phyloP scores from a whole-genome alignment of 768 basidiomycete genomes.

The Boletellus ananiceps region DNA sequence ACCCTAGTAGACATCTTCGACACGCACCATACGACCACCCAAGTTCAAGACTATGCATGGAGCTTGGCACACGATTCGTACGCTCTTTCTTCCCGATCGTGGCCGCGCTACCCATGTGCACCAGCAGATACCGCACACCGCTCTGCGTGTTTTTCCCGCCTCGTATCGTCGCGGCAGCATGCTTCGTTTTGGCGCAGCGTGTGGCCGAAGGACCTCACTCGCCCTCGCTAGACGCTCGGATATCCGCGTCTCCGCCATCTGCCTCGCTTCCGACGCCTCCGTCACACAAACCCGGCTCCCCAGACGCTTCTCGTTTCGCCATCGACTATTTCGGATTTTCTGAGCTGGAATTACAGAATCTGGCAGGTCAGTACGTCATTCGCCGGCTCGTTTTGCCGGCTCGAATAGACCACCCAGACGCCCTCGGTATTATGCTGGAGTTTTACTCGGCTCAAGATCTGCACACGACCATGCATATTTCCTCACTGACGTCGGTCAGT shows the following conservation, averaged over 20 bases:
- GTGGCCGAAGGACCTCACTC: slow-evolving; percentile 70
- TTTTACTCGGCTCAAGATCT: slow-evolving; percentile 66
- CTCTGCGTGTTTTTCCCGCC: slow-evolving; percentile 68
- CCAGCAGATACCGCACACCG: slow-evolving; percentile 68
- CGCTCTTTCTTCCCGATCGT: slow-evolving; percentile 22
- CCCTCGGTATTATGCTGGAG: slow-evolving; percentile 61
- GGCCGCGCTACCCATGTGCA: slow-evolving; percentile 5
- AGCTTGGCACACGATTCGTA: slow-evolving; percentile 86
- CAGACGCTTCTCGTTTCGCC: slow-evolving; percentile 63
- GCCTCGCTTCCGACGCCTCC: slow-evolving; percentile 79
- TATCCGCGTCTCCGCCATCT: slow-evolving; percentile 66
- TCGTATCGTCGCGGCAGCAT: slow-evolving; percentile 69
- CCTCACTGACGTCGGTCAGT: slow-evolving; percentile 48
- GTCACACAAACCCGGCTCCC: slow-evolving; percentile 67
- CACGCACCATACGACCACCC: slow-evolving; percentile 40
- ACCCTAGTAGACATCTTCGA: slow-evolving; percentile 72
- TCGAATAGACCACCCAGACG: slow-evolving; percentile 40
- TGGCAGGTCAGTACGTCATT: slow-evolving; percentile 49
- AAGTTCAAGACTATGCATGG: slow-evolving; percentile 75
- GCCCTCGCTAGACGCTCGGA: slow-evolving; percentile 67
- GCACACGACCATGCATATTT: slow-evolving; percentile 46
- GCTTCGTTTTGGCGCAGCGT: slow-evolving; percentile 72
- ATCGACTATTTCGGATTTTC: slow-evolving; percentile 63
- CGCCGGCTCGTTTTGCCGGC: neutral
- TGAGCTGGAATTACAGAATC: slow-evolving; percentile 50